Evolutionary conservation across 2,329 filamentous ascomycete genomes (phyloP).

Genomic region (Aspergillus thermomutatus): DNA sequence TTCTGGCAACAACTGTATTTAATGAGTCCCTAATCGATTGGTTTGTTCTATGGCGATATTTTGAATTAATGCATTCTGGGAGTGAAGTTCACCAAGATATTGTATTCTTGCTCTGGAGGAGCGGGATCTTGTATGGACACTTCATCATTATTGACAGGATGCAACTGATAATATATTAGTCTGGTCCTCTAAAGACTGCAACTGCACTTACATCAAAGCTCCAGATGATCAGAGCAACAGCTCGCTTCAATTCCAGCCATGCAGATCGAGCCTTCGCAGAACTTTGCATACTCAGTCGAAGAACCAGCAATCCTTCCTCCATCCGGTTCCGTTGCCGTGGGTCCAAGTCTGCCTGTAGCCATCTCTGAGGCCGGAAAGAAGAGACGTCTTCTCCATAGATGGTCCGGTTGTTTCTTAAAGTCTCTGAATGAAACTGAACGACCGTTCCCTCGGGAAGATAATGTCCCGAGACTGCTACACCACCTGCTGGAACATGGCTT

Average conservation of each 20-base stretch:
- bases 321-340: conserved; percentile 4
- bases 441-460: conserved; percentile 4
- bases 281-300: not conserved
- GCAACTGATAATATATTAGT: conserved; percentile 1
- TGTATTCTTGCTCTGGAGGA: not conserved
- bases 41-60: not conserved
- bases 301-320: conserved; percentile 7
- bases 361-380: conserved; percentile 14
- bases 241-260: conserved; percentile 16
- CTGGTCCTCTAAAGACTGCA: not conserved
- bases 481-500: not conserved
- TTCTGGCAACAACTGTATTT: not conserved
- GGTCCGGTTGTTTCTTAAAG: not conserved
- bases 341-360: conserved; percentile 5
- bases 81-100: conserved; percentile 3
- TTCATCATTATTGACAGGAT: not conserved
- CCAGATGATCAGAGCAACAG: conserved; percentile 9
- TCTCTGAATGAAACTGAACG: conserved; percentile 7
- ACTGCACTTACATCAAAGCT: conserved; percentile 12
- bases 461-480: not conserved
- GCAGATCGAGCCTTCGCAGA: conserved; percentile 2
- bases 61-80: not conserved
- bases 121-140: not conserved
- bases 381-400: conserved; percentile 7
- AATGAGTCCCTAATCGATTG: not conserved